Base-by-base conservation (phyloP, 2,329 filamentous ascomycete species). In the Cercospora canescens region DNA sequence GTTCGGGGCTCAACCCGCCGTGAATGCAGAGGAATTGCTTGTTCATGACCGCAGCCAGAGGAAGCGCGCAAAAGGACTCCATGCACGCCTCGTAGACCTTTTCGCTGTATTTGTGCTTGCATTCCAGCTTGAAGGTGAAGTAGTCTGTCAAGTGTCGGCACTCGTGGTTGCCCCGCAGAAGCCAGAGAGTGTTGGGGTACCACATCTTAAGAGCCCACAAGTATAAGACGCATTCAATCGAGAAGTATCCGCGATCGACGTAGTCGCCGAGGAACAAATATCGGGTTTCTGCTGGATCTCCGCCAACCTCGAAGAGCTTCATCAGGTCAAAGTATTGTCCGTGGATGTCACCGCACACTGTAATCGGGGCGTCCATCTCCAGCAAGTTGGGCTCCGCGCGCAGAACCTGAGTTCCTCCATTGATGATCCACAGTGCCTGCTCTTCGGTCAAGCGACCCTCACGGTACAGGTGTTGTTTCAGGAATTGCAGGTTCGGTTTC, bases 21-120 rank as follows among this genome's bases (percentile, higher is more conserved):
- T 99, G 95, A 74, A 99, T 98, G 79, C 95, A 99, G 72, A 99
- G 84, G 81, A 99, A 99, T 80, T 99, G 95, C 85, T 99, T 99
- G 87, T 99, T 99, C 95, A 99, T 99, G 72, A 99, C 90, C 30
- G 95, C 95, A 64, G 95, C 95, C 73, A 99, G 84, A 32, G 95
- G 95, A 70, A 99, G 84, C 70, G 91, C 87, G 83, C 95, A 99
- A 86, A 99, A 99, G 0, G 95, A 96, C 71, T 99, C 94, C 88
- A 97, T 96, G 83, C 95, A 98, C 64, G 95, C 94, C 76, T 99
- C 94, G 79, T 99, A 99, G 67, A 99, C 87, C 70, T 87, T 87
- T 82, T 98, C 95, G 35, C 93, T 97, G 82, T 99, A 99, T 81
- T 99, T 99, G 87, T 99, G 95, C 84, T 97, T 97, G 86, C 95